Conservation (phyloP, 257 asterid genomes). For the Gardenia jasminoides region DNA sequence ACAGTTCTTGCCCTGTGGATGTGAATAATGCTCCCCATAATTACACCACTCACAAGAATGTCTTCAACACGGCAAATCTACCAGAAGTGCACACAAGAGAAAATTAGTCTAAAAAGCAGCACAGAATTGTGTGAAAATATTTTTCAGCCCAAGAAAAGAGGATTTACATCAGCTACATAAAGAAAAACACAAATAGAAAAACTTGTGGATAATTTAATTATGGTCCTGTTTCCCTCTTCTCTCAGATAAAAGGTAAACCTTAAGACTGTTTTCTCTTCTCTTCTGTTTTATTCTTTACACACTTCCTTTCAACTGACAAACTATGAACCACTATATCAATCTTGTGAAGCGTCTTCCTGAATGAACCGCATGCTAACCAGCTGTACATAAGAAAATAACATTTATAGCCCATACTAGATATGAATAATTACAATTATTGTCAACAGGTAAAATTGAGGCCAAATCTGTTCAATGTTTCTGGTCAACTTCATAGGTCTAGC, state of each 20-base stretch:
- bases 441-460: neutral
- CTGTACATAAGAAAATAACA: neutral
- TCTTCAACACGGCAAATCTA: slow-evolving; percentile 98
- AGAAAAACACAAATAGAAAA: neutral
- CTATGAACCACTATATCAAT: neutral
- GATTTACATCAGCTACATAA: slow-evolving; percentile 1
- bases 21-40: slow-evolving; percentile 89
- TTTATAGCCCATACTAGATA: neutral
- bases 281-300: neutral
- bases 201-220: neutral
- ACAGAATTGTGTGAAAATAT: neutral
- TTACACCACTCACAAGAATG: slow-evolving; percentile 70
- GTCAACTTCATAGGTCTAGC: neutral
- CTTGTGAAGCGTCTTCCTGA: neutral
- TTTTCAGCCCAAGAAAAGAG: slow-evolving; percentile 2
- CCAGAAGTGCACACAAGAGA: slow-evolving; percentile 24
- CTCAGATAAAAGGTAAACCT: neutral
- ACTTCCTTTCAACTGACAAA: neutral
- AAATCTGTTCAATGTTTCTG: neutral
- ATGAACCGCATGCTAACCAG: neutral
- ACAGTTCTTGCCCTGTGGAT: slow-evolving; percentile 90
- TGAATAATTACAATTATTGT: too few relatives aligned
- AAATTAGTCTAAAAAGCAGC: slow-evolving; percentile 10
- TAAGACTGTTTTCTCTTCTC: neutral
- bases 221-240: too few relatives aligned